Conservation (phyloP, 2,329 filamentous ascomycete species). For the Ophidiomyces ophidiicola region DNA sequence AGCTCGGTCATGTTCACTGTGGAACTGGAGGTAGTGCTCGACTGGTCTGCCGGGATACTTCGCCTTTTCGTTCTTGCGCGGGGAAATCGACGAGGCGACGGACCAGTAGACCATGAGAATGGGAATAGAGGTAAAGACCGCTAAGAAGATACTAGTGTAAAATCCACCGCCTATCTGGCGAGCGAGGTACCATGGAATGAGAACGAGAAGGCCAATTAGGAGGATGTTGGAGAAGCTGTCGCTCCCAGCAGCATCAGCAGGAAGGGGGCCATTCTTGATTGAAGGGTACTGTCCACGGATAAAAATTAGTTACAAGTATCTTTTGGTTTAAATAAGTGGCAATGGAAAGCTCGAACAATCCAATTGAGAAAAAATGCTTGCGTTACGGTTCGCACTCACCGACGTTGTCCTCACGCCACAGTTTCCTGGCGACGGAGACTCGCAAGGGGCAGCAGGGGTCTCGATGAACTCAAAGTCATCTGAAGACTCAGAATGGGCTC, state of each 20-base stretch:
- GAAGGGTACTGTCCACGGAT: slow-evolving; percentile 53
- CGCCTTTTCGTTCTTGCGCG: slow-evolving; percentile 86
- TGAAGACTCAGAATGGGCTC: slow-evolving; percentile 34
- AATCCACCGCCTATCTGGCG: slow-evolving; percentile 75
- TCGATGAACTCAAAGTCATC: slow-evolving; percentile 44
- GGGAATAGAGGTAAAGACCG: slow-evolving; percentile 63
- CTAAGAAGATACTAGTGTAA: slow-evolving; percentile 80
- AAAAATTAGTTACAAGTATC: slow-evolving; percentile 18
- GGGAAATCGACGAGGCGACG: slow-evolving; percentile 63
- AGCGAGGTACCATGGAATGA: slow-evolving; percentile 66
- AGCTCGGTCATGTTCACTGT: slow-evolving; percentile 35
- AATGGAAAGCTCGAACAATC: background rate
- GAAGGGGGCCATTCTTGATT: slow-evolving; percentile 89
- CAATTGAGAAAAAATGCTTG: background rate
- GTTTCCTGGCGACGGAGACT: slow-evolving; percentile 40
- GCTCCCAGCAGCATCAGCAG: slow-evolving; percentile 71
- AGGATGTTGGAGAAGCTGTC: slow-evolving; percentile 78
- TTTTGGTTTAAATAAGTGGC: background rate
- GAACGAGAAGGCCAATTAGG: slow-evolving; percentile 56
- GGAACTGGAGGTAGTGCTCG: slow-evolving; percentile 61
- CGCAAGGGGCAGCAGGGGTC: slow-evolving; percentile 46
- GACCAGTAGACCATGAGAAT: slow-evolving; percentile 76
- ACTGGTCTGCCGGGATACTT: slow-evolving; percentile 73
- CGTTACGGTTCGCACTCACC: slow-evolving; percentile 34
- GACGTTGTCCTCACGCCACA: slow-evolving; percentile 51